Conservation (phyloP, 306 rosid species). For the Canavalia ensiformis region DNA sequence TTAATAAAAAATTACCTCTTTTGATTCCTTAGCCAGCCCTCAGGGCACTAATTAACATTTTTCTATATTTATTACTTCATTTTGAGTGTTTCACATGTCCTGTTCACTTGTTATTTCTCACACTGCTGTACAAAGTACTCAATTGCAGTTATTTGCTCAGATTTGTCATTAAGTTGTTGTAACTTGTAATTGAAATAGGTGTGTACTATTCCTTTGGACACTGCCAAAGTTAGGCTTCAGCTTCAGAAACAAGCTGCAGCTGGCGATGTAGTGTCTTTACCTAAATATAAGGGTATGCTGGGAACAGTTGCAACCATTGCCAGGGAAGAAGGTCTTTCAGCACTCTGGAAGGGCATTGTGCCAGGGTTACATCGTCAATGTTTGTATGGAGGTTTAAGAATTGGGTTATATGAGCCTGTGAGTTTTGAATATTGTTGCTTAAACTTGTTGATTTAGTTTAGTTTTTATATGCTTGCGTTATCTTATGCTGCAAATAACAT, state of each 20-base stretch:
- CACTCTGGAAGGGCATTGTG: constrained; percentile 98
- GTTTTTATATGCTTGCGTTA: constrained; percentile 27
- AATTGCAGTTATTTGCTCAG: constrained; percentile 13
- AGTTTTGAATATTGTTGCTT: constrained; percentile 46
- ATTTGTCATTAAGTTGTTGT: constrained; percentile 33
- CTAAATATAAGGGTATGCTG: constrained; percentile 94
- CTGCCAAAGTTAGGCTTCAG: constrained; percentile 99
- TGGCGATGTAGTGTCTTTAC: constrained; percentile 73
- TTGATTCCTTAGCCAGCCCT: no score
- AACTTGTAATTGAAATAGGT: constrained; percentile 63
- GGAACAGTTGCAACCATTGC: constrained; percentile 95
- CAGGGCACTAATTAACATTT: no score
- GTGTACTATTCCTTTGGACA: constrained; percentile 96
- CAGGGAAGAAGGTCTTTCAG: constrained; percentile 87
- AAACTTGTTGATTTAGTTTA: constrained; percentile 29
- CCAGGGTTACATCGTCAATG: constrained; percentile 98
- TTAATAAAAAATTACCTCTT: no score
- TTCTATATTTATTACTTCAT: not conserved
- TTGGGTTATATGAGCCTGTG: constrained; percentile 96
- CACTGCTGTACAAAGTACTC: constrained; percentile 8
- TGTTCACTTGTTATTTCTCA: constrained; percentile 39
- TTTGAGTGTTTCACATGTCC: constrained; percentile 14
- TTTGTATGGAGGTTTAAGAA: constrained; percentile 90
- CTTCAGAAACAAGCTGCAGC: constrained; percentile 82
- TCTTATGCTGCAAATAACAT: constrained; percentile 44